Percentiles rank a stretch among this genome's conserved stretches.
phyloP scores from a whole-genome alignment of 305 asterid species.

The Fraxinus nigra region DNA sequence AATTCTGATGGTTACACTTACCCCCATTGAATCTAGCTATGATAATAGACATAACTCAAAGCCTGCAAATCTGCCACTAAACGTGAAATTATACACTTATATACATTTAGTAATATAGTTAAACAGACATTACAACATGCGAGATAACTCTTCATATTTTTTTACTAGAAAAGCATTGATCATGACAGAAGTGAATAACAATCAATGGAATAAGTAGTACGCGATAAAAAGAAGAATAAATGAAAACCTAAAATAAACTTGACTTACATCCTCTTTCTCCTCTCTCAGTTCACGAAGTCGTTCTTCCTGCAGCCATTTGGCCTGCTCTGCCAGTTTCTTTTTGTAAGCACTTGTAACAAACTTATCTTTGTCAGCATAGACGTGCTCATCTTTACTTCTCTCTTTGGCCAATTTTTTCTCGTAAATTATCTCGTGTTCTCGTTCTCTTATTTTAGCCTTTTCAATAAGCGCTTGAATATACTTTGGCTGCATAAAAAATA shows the following conservation, averaged over 20 bases:
- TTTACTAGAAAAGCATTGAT: background rate
- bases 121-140: background rate
- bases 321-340: constrained; percentile 87
- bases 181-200: background rate
- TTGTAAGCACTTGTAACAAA: constrained; percentile 84
- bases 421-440: constrained; percentile 71
- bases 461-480: constrained; percentile 60
- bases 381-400: constrained; percentile 77
- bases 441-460: constrained; percentile 78
- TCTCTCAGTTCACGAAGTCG: constrained; percentile 78
- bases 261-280: constrained; percentile 77
- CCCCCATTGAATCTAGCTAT: background rate
- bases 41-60: background rate
- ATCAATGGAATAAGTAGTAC: background rate
- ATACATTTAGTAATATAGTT: background rate
- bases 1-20: background rate
- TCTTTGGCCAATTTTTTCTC: constrained; percentile 94
- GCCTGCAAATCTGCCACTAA: background rate
- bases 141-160: background rate
- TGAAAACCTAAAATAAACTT: constrained; percentile 7
- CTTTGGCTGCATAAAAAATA: constrained; percentile 54
- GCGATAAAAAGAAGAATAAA: background rate
- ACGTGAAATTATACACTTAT: background rate
- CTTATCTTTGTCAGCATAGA: constrained; percentile 76
- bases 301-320: constrained; percentile 85